Evolutionary conservation across 768 basidiomycete species (phyloP).

Genomic region (Rhodocollybia butyracea): DNA sequence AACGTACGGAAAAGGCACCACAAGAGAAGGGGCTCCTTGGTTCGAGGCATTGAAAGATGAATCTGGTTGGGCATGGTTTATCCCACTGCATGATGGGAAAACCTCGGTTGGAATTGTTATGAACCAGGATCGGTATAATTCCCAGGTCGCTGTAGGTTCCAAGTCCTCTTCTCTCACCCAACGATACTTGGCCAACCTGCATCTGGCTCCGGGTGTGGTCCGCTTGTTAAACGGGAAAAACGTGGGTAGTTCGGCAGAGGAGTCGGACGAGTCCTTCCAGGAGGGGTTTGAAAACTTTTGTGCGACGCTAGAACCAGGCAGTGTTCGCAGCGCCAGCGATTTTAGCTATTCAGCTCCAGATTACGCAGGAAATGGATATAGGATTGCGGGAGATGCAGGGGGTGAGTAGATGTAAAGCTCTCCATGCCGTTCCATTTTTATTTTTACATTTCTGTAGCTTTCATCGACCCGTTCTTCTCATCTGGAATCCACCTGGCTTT

Average conservation of each 20-base stretch:
- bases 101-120: slow-evolving; percentile 64
- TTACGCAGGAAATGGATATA: slow-evolving; percentile 52
- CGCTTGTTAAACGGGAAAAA: neutral
- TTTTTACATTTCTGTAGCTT: slow-evolving; percentile 34
- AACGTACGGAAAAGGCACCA: slow-evolving; percentile 47
- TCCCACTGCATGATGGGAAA: slow-evolving; percentile 62
- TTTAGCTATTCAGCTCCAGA: slow-evolving; percentile 61
- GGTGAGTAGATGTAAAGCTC: slow-evolving; percentile 33
- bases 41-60: slow-evolving; percentile 72
- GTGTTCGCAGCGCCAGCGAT: slow-evolving; percentile 53
- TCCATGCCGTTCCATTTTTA: neutral
- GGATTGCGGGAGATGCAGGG: slow-evolving; percentile 68
- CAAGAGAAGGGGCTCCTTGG: slow-evolving; percentile 57
- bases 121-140: slow-evolving; percentile 48
- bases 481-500: slow-evolving; percentile 63
- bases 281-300: neutral
- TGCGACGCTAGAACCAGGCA: slow-evolving; percentile 29
- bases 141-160: slow-evolving; percentile 17
- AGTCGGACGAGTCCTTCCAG: neutral
- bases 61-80: slow-evolving; percentile 72
- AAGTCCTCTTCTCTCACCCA: neutral
- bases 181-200: slow-evolving; percentile 23
- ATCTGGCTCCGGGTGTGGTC: slow-evolving; percentile 21
- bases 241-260: neutral
- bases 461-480: slow-evolving; percentile 67